Conservation (phyloP, 164 flowering plant species). For the Liquidambar formosana region DNA sequence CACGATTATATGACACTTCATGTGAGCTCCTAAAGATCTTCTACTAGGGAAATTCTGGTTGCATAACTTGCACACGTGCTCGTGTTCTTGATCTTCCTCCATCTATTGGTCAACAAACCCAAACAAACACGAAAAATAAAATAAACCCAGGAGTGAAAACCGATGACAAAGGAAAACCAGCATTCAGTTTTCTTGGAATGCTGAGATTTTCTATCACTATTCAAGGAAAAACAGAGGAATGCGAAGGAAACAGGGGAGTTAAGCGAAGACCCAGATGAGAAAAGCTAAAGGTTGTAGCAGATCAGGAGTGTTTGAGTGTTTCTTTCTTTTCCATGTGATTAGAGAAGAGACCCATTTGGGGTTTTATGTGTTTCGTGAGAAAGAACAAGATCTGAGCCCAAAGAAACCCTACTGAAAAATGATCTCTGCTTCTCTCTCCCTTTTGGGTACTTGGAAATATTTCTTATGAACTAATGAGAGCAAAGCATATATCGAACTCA, state of each 20-base stretch:
- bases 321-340: not conserved
- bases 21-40: constrained; percentile 35
- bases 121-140: constrained; percentile 1
- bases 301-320: not conserved
- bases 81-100: constrained; percentile 27
- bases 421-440: not conserved
- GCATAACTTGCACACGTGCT: constrained; percentile 31
- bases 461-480: no score
- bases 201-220: not conserved
- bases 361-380: not conserved
- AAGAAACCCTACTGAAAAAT: not conserved
- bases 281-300: not conserved
- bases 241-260: not conserved
- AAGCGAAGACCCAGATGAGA: constrained; percentile 4
- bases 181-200: not conserved
- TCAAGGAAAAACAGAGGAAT: constrained; percentile 4
- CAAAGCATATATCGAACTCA: not conserved
- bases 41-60: constrained; percentile 26
- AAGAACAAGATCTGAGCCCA: constrained; percentile 14
- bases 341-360: not conserved
- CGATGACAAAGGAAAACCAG: constrained; percentile 3
- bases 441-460: no score
- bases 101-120: constrained; percentile 8
- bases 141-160: constrained; percentile 12
- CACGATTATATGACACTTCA: constrained; percentile 27